Evolutionary conservation across 1,284 basidiomycete genomes (phyloP).

Genomic region (Rhodotorula sp.): DNA sequence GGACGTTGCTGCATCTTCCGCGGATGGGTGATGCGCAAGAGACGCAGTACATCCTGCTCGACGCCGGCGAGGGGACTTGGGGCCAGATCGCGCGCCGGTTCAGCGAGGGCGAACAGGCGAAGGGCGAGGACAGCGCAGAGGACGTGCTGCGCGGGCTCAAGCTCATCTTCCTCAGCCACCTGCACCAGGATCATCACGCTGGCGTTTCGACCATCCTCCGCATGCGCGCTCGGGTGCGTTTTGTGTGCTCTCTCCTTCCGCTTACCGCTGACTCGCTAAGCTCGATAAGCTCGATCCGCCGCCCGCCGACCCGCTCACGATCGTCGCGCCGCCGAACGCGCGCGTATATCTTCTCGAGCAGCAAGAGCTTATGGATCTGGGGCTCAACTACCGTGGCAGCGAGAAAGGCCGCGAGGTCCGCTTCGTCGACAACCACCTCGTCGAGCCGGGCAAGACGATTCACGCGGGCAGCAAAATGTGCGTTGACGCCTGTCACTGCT

Average conservation of each 20-base stretch:
- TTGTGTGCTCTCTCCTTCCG: neutral
- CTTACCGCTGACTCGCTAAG: neutral
- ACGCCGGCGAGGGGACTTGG: constrained; percentile 87
- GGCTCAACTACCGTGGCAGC: constrained; percentile 35
- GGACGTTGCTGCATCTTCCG: constrained; percentile 72
- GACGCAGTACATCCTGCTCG: constrained; percentile 65
- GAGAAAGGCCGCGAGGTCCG: constrained; percentile 12
- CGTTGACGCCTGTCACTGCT: neutral
- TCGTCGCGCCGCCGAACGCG: constrained; percentile 38
- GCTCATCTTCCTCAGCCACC: constrained; percentile 84
- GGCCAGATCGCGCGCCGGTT: constrained; percentile 82
- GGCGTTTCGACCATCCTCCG: constrained; percentile 74
- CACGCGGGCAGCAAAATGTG: constrained; percentile 10
- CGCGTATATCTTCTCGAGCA: constrained; percentile 41
- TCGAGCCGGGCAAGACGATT: constrained; percentile 31
- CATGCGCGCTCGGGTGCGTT: constrained; percentile 68
- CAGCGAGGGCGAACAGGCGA: constrained; percentile 56
- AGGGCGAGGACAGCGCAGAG: constrained; percentile 20
- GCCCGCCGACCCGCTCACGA: constrained; percentile 27
- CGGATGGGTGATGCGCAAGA: constrained; percentile 57
- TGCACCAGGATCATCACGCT: constrained; percentile 91
- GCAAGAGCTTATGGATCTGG: constrained; percentile 46
- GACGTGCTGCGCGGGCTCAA: constrained; percentile 67
- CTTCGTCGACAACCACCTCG: constrained; percentile 33
- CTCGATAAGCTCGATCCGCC: constrained; percentile 22